A percentile compares a stretch with the other conserved stretches of the same genome.
Evolutionary conservation across 1,139 yeast species (phyloP).

Genomic region (Taphrina deformans): DNA sequence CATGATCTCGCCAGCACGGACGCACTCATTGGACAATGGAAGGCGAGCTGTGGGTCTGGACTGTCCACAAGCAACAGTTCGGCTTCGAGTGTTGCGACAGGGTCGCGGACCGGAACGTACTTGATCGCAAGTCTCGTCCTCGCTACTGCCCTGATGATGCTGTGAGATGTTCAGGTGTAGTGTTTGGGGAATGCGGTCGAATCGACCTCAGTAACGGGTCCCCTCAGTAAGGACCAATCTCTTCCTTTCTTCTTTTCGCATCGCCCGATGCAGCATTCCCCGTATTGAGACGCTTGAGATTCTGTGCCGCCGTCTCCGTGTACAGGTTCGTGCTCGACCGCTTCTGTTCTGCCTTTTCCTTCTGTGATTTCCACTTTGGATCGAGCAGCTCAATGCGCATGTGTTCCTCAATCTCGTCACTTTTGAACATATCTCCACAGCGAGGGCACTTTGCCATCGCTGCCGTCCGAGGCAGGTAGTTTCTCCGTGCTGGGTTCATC

Average conservation of each 20-base stretch:
- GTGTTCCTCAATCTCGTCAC: conserved; percentile 70
- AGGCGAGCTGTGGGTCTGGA: not conserved
- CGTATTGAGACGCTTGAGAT: conserved; percentile 63
- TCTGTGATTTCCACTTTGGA: conserved; percentile 74
- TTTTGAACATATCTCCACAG: conserved; percentile 68
- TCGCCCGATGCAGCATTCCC: conserved; percentile 35
- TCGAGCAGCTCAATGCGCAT: conserved; percentile 70
- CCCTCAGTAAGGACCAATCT: conserved; percentile 17
- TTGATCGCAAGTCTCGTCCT: not conserved
- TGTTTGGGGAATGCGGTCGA: too few species aligned
- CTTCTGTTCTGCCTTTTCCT: conserved; percentile 61
- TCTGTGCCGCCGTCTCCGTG: conserved; percentile 69
- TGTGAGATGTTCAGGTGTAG: not conserved
- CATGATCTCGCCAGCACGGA: conserved; percentile 1
- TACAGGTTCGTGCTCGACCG: conserved; percentile 63
- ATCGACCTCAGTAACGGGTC: not conserved
- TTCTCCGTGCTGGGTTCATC: conserved; percentile 34
- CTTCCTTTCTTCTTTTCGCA: conserved; percentile 18
- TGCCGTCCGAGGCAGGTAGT: conserved; percentile 34
- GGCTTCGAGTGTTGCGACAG: not conserved
- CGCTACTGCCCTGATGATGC: not conserved
- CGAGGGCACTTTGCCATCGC: conserved; percentile 56
- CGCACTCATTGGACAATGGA: conserved; percentile 3
- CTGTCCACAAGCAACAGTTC: not conserved
- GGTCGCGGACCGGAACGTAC: not conserved